These are phyloP conservation scores for Teratosphaeria zuluensis DNA, from an alignment of 2,329 filamentous ascomycete genomes.

Conservation along the genomic window DNA sequence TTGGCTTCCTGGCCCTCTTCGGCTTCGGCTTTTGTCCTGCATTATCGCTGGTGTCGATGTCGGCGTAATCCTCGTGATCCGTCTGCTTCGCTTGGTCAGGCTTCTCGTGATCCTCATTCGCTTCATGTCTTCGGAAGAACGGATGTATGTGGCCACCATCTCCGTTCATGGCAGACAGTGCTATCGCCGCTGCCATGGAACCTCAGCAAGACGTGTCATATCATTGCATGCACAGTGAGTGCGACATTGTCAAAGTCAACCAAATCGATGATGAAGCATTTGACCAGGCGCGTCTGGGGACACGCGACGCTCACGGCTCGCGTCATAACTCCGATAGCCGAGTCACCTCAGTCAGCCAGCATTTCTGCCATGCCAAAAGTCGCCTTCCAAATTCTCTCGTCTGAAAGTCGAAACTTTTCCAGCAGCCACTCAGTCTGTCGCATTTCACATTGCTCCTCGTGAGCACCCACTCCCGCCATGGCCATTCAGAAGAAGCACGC, in stretches of 20 bases:
- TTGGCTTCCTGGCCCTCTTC: conserved; percentile 8
- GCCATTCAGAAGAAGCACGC: conserved; percentile 95
- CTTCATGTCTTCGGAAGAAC: conserved; percentile 16
- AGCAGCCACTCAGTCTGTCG: not conserved
- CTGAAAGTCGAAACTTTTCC: not conserved
- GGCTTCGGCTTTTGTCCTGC: conserved; percentile 5
- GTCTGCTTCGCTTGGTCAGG: not conserved
- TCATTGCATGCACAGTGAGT: not conserved
- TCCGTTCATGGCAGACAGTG: conserved; percentile 17
- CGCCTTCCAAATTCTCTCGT: not conserved
- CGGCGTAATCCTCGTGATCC: not conserved
- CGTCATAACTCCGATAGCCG: not conserved
- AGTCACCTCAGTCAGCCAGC: not conserved
- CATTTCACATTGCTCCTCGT: not conserved
- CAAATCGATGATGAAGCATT: not conserved
- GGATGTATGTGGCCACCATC: conserved; percentile 19
- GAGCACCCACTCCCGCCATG: not conserved
- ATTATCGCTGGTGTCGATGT: not conserved
- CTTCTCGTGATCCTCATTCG: conserved; percentile 8
- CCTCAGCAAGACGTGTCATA: not conserved
- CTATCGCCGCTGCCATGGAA: conserved; percentile 14
- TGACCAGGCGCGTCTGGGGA: not conserved
- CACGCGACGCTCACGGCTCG: not conserved
- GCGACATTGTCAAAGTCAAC: not conserved
- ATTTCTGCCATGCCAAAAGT: not conserved